These are phyloP conservation scores for Teratosphaeria zuluensis DNA, from an alignment of 2,329 filamentous ascomycete genomes.

Conservation along the genomic window DNA sequence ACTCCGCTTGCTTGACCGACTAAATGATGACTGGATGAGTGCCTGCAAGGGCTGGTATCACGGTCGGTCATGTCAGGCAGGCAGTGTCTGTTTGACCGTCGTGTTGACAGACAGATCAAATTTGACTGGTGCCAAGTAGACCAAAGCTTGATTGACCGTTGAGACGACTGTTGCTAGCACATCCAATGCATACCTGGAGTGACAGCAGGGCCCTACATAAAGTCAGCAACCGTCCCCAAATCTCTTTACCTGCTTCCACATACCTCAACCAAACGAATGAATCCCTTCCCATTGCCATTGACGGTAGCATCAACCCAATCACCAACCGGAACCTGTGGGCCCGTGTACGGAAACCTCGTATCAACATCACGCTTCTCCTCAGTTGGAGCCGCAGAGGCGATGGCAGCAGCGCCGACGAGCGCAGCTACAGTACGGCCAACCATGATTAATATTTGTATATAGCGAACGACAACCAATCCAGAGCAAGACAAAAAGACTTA, in stretches of 20 bases:
- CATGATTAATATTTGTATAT: not conserved
- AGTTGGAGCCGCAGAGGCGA: not conserved
- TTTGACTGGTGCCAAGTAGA: too few species aligned
- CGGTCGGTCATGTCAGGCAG: too few species aligned
- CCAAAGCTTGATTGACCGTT: too few species aligned
- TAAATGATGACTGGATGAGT: too few species aligned
- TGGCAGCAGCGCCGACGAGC: not conserved
- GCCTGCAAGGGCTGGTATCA: too few species aligned
- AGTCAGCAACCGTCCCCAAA: not conserved
- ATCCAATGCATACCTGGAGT: not conserved
- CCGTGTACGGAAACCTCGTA: conserved; percentile 29
- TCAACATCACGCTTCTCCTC: conserved; percentile 7
- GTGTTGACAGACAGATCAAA: too few species aligned
- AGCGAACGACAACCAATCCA: not conserved
- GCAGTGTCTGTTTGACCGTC: too few species aligned
- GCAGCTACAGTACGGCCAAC: not conserved
- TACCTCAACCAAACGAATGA: conserved; percentile 39
- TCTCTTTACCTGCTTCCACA: conserved; percentile 36
- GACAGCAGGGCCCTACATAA: not conserved
- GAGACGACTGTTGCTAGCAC: not conserved
- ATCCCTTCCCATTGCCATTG: conserved; percentile 41
- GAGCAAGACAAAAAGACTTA: not conserved
- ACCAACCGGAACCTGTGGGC: conserved; percentile 39
- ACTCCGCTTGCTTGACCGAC: too few species aligned
- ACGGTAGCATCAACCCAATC: conserved; percentile 43